phyloP scores from a whole-genome alignment of 805 yeast genomes.

The Yarrowia deformans region DNA sequence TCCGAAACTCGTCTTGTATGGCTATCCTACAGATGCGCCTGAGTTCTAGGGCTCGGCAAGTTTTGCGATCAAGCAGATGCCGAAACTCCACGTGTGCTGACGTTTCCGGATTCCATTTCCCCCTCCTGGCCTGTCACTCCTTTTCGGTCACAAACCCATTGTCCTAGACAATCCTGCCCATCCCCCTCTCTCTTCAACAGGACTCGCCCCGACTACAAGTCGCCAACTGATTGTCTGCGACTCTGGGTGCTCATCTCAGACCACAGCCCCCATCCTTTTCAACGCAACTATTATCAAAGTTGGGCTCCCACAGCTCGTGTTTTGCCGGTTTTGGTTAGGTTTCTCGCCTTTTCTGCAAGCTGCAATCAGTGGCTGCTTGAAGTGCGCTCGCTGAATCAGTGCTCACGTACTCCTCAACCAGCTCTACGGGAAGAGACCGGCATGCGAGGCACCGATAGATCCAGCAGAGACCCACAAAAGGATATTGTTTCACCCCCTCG shows the following conservation, averaged over 20 bases:
- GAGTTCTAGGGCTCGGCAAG: neutral
- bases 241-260: neutral
- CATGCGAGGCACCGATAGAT: too few relatives aligned
- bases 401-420: too few relatives aligned
- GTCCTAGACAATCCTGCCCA: neutral
- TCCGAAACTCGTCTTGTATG: constrained; percentile 7
- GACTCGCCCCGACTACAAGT: neutral
- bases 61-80: neutral
- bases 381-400: neutral
- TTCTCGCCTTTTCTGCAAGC: neutral
- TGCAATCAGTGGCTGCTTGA: constrained; percentile 1
- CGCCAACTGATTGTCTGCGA: neutral
- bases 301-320: neutral
- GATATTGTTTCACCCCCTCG: too few relatives aligned
- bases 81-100: neutral
- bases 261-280: constrained; percentile 1
- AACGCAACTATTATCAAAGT: neutral
- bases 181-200: neutral
- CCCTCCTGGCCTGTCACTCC: neutral
- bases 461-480: too few relatives aligned
- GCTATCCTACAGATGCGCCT: neutral
- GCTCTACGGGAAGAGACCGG: too few relatives aligned
- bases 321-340: constrained; percentile 1
- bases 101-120: neutral
- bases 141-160: neutral